Conservation (phyloP, 140 eudicot genomes). For the Bidens hawaiensis region DNA sequence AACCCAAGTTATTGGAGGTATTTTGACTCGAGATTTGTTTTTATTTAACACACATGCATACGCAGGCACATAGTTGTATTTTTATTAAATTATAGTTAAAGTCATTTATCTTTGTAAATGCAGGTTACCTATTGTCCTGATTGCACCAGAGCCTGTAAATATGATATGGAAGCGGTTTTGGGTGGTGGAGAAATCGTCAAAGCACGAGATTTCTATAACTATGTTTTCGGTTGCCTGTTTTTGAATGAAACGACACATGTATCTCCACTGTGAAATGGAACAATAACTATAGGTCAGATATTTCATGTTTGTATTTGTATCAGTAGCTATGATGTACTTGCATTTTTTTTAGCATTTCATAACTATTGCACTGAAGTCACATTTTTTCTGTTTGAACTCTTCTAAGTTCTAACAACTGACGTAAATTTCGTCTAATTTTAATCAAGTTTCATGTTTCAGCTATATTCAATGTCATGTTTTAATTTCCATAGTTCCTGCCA, state of each 20-base stretch:
- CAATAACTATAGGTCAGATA: not conserved
- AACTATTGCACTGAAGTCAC: too few relatives aligned
- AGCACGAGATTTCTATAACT: conserved; percentile 62
- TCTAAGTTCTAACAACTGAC: too few relatives aligned
- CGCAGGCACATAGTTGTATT: not conserved
- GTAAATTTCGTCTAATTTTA: too few relatives aligned
- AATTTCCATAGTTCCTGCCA: too few relatives aligned
- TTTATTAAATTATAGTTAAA: not conserved
- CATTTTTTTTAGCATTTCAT: too few relatives aligned
- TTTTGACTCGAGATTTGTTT: not conserved
- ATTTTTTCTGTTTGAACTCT: too few relatives aligned
- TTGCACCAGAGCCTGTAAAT: conserved; percentile 79
- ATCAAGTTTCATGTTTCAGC: too few relatives aligned
- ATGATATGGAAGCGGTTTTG: conserved; percentile 52
- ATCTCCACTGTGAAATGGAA: conserved; percentile 39
- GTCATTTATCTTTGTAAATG: not conserved
- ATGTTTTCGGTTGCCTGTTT: conserved; percentile 76
- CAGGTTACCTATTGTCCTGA: conserved; percentile 95
- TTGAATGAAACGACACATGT: conserved; percentile 55
- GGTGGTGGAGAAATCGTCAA: conserved; percentile 46
- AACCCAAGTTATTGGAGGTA: conserved; percentile 87
- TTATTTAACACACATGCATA: not conserved
- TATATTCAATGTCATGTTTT: too few relatives aligned
- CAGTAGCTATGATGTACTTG: too few relatives aligned
- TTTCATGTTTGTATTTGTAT: too few relatives aligned